Percentiles rank a stretch among this genome's conserved stretches.
Evolutionary conservation across 345 rosid genomes (phyloP).

Genomic region (Aquilaria sinensis): DNA sequence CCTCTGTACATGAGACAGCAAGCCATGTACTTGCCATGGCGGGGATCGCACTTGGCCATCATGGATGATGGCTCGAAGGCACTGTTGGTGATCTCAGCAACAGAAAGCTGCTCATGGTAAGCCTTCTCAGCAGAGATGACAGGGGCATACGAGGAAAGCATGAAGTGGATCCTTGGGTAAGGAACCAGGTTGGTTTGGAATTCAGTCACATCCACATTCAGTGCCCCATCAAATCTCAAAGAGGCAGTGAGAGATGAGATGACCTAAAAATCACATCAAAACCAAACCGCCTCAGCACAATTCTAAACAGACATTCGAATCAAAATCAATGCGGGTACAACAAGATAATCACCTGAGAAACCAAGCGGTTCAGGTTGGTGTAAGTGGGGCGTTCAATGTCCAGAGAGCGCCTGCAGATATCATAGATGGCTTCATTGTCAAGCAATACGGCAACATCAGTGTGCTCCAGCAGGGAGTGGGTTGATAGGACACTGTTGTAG

Average conservation of each 20-base stretch:
- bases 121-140: conserved; percentile 56
- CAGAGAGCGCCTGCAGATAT: conserved; percentile 56
- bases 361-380: conserved; percentile 52
- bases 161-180: conserved; percentile 56
- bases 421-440: conserved; percentile 54
- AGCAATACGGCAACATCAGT: conserved; percentile 50
- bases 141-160: conserved; percentile 59
- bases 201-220: conserved; percentile 58
- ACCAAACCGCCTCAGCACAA: background rate
- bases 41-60: conserved; percentile 63
- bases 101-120: conserved; percentile 51
- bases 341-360: conserved; percentile 36
- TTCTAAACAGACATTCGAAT: too few relatives aligned
- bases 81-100: conserved; percentile 59
- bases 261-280: conserved; percentile 23
- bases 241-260: conserved; percentile 59
- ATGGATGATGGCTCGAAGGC: conserved; percentile 55
- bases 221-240: conserved; percentile 55
- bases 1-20: conserved; percentile 58
- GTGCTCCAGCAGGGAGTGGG: conserved; percentile 58
- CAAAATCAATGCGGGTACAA: too few relatives aligned
- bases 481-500: conserved; percentile 52
- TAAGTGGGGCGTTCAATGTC: conserved; percentile 58
- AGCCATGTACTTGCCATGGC: conserved; percentile 66
- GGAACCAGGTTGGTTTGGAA: conserved; percentile 64